Base-by-base conservation (phyloP, 192 early-diverging fungal genomes). In the Rhizoclosmatium sp. region DNA sequence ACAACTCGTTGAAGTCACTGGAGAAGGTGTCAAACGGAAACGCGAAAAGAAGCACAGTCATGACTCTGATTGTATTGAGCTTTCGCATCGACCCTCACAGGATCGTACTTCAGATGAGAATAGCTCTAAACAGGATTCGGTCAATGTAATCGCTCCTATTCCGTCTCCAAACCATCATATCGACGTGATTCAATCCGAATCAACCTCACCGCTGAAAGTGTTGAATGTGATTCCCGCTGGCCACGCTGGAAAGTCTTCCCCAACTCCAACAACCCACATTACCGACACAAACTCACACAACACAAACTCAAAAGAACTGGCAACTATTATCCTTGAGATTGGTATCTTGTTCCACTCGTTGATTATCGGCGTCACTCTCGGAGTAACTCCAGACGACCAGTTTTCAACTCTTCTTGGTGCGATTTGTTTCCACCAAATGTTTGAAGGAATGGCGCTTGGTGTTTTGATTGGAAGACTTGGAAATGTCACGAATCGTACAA, bases 281-380 rank as follows among this genome's bases (percentile, higher is more conserved):
- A n/a, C 72, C 14, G 16, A 16, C 60, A n/a, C 12, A 23, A 2
- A 41, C 19, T 14, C 4, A 3, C 9, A 14, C 31, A n/a, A 10
- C 9, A 19, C 67, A 14, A 21, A 5, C 61, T 40, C 61, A 40
- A 80, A 60, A 58, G 74, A 65, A 23, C 14, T 85, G 3, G 41
- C 79, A 3, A 82, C 80, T 3, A 65, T 76, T 59, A 58, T 88
- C 40, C 78, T 89, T 39, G 88, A 89, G 74, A 45, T 56, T 46
- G 88, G 85, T 49, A 82, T 89, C 59, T 62, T 79, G 16, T 78
- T 71, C 59, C 88, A 89, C 76, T 88, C 86, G 3, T 21, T 89
- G 51, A 85, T 76, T 67, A 76, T 76, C 51, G 75, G 75, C 12
- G 41, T 76, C 14, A 76, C 75, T 16, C 75, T 76, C 83, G 88